Evolutionary conservation across 345 rosid species (phyloP).

Genomic region (Corchorus olitorius): DNA sequence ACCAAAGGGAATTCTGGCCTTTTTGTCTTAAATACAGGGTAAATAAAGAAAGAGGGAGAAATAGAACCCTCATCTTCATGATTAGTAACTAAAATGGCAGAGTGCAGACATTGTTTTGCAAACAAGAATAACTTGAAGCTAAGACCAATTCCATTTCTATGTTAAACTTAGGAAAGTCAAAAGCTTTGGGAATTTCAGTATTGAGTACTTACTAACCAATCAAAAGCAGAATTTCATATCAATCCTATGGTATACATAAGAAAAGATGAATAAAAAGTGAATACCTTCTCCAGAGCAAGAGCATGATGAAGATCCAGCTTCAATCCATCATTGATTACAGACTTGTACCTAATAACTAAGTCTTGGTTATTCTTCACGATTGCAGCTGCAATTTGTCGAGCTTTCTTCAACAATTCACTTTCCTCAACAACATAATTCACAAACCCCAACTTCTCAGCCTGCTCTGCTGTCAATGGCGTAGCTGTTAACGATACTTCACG

Average conservation of each 20-base stretch:
- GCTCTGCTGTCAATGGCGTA: conserved; percentile 71
- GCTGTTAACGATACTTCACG: conserved; percentile 76
- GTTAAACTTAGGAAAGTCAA: not conserved
- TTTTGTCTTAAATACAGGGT: not conserved
- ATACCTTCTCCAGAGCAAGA: conserved; percentile 84
- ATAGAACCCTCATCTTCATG: not conserved
- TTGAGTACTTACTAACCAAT: too few species aligned
- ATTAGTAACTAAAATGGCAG: not conserved
- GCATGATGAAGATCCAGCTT: conserved; percentile 74
- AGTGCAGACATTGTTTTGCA: not conserved
- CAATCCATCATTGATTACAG: conserved; percentile 79
- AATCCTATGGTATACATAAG: not conserved
- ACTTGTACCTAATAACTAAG: conserved; percentile 72
- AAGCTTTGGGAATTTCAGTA: not conserved
- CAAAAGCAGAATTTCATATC: not conserved
- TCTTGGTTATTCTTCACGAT: conserved; percentile 73
- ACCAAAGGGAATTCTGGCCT: not conserved
- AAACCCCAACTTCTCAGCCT: conserved; percentile 81
- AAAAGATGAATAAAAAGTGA: not conserved
- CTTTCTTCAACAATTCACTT: conserved; percentile 61
- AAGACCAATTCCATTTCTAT: not conserved
- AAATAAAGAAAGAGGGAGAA: not conserved
- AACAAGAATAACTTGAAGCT: not conserved
- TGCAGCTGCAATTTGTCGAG: conserved; percentile 63
- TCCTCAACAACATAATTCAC: conserved; percentile 86